Percentiles rank a stretch among this genome's conserved stretches.
Conservation (phyloP, 768 basidiomycete genomes). For the Tubosaeta sp. region DNA sequence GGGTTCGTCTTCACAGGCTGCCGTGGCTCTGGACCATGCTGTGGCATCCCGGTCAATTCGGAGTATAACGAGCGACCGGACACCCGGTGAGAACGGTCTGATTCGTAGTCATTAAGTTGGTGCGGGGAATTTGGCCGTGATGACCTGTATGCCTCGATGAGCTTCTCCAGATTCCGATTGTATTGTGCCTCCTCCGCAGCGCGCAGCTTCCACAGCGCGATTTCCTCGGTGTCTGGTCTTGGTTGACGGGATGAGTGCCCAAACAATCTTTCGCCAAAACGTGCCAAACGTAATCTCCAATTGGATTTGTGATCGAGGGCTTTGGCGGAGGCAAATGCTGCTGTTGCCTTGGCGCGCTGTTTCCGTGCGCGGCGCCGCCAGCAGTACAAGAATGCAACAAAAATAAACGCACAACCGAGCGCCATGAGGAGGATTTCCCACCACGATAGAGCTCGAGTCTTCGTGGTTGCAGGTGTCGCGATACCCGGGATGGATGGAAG, state of each 20-base stretch:
- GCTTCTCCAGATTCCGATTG: slow-evolving; percentile 47
- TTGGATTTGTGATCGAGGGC: slow-evolving; percentile 41
- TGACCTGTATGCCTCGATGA: slow-evolving; percentile 45
- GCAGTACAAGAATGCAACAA: slow-evolving; percentile 58
- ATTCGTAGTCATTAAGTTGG: slow-evolving; percentile 21
- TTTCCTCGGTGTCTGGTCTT: slow-evolving; percentile 39
- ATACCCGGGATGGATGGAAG: slow-evolving; percentile 58
- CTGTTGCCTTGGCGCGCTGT: slow-evolving; percentile 63
- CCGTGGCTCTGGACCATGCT: slow-evolving; percentile 64
- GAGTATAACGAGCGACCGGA: slow-evolving; percentile 62
- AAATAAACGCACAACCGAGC: slow-evolving; percentile 76
- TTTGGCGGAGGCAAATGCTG: slow-evolving; percentile 58
- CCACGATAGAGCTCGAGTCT: slow-evolving; percentile 52
- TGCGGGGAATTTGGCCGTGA: slow-evolving; percentile 38
- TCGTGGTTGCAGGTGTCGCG: slow-evolving; percentile 42
- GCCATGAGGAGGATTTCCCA: slow-evolving; percentile 86
- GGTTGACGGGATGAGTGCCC: slow-evolving; percentile 36
- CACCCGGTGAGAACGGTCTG: slow-evolving; percentile 30
- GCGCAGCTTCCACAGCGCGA: slow-evolving; percentile 47
- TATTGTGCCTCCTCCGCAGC: slow-evolving; percentile 49
- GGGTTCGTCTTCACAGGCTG: slow-evolving; percentile 55
- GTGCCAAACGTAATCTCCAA: slow-evolving; percentile 56
- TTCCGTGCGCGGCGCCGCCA: slow-evolving; percentile 71
- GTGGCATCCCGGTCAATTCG: slow-evolving; percentile 60
- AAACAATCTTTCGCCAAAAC: slow-evolving; percentile 58